Evolutionary conservation across 495 filamentous ascomycete species (phyloP).

Genomic region (Glarea lozoyensis): DNA sequence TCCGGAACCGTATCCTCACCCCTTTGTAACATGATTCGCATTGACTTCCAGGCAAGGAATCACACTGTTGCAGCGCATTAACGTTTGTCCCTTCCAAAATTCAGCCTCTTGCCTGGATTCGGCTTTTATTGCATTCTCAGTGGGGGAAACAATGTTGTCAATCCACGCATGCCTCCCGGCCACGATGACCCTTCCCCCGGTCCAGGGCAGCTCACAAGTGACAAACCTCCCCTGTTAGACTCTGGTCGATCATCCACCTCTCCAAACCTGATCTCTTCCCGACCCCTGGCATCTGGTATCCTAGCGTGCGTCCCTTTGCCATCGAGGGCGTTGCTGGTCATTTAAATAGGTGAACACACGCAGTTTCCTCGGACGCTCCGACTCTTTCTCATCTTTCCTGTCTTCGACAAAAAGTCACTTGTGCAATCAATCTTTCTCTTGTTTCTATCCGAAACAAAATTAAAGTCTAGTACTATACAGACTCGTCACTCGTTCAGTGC

Average conservation of each 20-base stretch:
- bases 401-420: too few relatives aligned
- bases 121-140: conserved; percentile 15
- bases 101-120: conserved; percentile 3
- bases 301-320: conserved; percentile 1
- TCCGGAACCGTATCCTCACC: conserved; percentile 10
- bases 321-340: too few relatives aligned
- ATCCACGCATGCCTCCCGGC: not conserved
- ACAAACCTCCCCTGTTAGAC: conserved; percentile 1
- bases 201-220: conserved; percentile 3
- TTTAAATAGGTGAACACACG: too few relatives aligned
- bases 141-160: too few relatives aligned
- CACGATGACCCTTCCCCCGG: not conserved
- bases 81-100: conserved; percentile 6
- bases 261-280: conserved; percentile 7
- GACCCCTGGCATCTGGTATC: not conserved
- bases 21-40: conserved; percentile 16
- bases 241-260: not conserved
- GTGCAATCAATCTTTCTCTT: too few relatives aligned
- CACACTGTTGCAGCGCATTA: conserved; percentile 4
- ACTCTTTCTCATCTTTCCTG: too few relatives aligned
- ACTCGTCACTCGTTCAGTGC: conserved; percentile 20
- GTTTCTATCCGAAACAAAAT: too few relatives aligned
- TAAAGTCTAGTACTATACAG: too few relatives aligned
- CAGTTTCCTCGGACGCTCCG: too few relatives aligned
- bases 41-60: conserved; percentile 9